phyloP scores from a whole-genome alignment of 2,329 filamentous ascomycete genomes.

The Cryphonectria nitschkei region DNA sequence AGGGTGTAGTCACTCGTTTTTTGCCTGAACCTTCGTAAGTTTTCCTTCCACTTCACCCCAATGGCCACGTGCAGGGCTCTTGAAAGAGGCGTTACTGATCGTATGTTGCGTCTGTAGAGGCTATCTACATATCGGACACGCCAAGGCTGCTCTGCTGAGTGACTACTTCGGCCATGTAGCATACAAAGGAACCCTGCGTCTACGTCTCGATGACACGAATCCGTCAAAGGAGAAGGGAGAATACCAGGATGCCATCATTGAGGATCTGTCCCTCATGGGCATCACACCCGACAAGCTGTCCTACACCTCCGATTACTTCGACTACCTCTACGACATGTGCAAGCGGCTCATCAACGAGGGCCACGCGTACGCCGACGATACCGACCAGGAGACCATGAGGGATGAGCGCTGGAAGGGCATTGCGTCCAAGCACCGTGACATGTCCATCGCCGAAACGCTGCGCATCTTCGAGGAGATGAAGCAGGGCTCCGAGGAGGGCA shows the following conservation, averaged over 20 bases:
- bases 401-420: slow-evolving; percentile 83
- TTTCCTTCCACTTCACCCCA: not conserved
- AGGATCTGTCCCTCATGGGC: slow-evolving; percentile 89
- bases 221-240: slow-evolving; percentile 97
- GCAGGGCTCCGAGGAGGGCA: slow-evolving; percentile 75
- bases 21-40: slow-evolving; percentile 87
- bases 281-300: slow-evolving; percentile 86
- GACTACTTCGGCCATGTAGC: slow-evolving; percentile 96
- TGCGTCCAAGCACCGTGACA: slow-evolving; percentile 78
- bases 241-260: slow-evolving; percentile 89
- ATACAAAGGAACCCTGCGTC: slow-evolving; percentile 86
- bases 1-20: slow-evolving; percentile 90
- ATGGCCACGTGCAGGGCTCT: not conserved
- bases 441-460: slow-evolving; percentile 80
- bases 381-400: slow-evolving; percentile 85
- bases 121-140: slow-evolving; percentile 94
- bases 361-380: slow-evolving; percentile 93
- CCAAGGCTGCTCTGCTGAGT: slow-evolving; percentile 90
- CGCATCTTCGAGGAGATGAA: slow-evolving; percentile 94
- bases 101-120: slow-evolving; percentile 50
- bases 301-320: slow-evolving; percentile 95
- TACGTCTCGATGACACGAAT: slow-evolving; percentile 97
- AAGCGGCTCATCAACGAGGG: slow-evolving; percentile 84
- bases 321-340: slow-evolving; percentile 85
- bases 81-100: slow-evolving; percentile 13